These are phyloP conservation scores for Aspergillus sp. DNA, from an alignment of 2,329 filamentous ascomycete genomes.

Conservation along the genomic window DNA sequence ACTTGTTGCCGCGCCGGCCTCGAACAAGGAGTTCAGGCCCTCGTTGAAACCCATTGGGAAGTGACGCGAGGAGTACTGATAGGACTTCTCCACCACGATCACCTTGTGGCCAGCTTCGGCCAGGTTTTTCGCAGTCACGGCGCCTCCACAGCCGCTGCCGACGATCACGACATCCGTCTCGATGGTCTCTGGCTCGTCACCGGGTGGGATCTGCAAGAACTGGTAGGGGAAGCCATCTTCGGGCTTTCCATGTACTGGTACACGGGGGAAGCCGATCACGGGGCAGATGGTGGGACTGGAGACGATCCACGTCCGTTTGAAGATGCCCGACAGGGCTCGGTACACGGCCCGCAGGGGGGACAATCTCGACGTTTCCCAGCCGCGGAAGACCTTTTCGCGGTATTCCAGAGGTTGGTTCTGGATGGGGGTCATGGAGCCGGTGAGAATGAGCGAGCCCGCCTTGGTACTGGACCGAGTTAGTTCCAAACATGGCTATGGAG, in stretches of 20 bases:
- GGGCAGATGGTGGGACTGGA: slow-evolving; percentile 50
- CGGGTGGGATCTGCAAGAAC: slow-evolving; percentile 58
- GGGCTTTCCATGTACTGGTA: slow-evolving; percentile 54
- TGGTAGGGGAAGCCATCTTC: slow-evolving; percentile 54
- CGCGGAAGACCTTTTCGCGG: slow-evolving; percentile 53
- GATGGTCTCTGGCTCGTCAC: slow-evolving; percentile 56
- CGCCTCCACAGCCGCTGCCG: slow-evolving; percentile 83
- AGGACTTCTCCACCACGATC: slow-evolving; percentile 78
- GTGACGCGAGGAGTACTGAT: slow-evolving; percentile 69
- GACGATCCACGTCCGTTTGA: slow-evolving; percentile 54
- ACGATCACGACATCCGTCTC: slow-evolving; percentile 82
- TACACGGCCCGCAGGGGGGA: slow-evolving; percentile 52
- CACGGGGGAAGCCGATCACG: slow-evolving; percentile 54
- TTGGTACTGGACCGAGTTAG: slow-evolving; percentile 46
- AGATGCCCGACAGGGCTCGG: slow-evolving; percentile 49
- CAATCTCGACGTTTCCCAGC: slow-evolving; percentile 55
- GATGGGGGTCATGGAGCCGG: slow-evolving; percentile 56
- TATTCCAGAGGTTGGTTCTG: slow-evolving; percentile 53
- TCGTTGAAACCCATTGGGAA: slow-evolving; percentile 70
- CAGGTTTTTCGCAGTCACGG: slow-evolving; percentile 75
- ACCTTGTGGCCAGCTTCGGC: slow-evolving; percentile 74
- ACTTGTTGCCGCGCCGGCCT: slow-evolving; percentile 60
- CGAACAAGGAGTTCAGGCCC: slow-evolving; percentile 65
- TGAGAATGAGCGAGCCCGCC: slow-evolving; percentile 56
- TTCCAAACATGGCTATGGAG: not conserved